Evolutionary conservation across 78 protist genomes (phyloP).

Genomic region (Dictyostelium firmibasis): DNA sequence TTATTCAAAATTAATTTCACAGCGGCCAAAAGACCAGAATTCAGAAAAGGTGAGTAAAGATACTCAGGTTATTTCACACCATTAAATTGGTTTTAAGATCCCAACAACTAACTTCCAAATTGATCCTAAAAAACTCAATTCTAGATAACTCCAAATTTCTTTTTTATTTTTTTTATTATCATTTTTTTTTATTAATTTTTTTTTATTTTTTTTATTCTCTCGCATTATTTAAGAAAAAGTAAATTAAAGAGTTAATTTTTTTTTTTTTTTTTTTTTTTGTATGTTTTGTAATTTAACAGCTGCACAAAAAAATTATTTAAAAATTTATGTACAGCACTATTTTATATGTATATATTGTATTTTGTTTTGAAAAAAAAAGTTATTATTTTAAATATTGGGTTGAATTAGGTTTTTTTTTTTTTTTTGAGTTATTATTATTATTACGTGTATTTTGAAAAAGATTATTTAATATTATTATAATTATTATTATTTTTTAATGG

Average conservation of each 20-base stretch:
- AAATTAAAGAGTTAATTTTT: background rate
- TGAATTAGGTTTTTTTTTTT: background rate
- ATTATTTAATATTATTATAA: background rate
- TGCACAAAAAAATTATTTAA: background rate
- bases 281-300: conserved; percentile 2
- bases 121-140: background rate
- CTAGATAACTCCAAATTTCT: background rate
- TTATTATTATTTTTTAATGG: background rate
- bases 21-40: background rate
- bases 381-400: background rate
- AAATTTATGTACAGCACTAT: background rate
- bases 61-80: background rate
- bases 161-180: no score
- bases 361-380: background rate
- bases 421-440: background rate
- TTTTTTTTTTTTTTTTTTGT: background rate
- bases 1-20: no score
- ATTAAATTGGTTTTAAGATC: no score
- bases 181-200: background rate
- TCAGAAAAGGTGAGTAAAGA: background rate
- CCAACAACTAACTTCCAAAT: no score
- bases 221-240: background rate
- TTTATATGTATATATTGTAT: background rate
- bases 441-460: background rate
- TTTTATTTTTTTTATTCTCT: background rate